phyloP scores from a whole-genome alignment of 345 rosid species.

The Camelina neglecta region DNA sequence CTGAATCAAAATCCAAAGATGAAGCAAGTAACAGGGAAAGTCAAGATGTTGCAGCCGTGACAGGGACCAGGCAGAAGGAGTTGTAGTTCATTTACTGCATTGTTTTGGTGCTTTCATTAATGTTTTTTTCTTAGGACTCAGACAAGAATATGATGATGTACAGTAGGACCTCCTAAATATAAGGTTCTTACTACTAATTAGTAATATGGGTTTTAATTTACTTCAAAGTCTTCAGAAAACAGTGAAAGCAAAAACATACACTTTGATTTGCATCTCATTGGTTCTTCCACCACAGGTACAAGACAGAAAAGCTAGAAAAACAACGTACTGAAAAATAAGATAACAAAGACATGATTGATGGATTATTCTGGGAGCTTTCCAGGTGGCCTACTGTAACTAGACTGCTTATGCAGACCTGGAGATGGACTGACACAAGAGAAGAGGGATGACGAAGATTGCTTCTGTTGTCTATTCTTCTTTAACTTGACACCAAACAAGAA shows the following conservation, averaged over 20 bases:
- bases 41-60: constrained; percentile 34
- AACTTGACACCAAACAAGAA: constrained; percentile 90
- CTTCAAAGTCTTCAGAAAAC: constrained; percentile 2
- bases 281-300: constrained; percentile 25
- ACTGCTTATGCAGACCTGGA: constrained; percentile 59
- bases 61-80: constrained; percentile 35
- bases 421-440: constrained; percentile 68
- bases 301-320: constrained; percentile 2
- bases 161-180: constrained; percentile 33
- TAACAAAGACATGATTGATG: constrained; percentile 6
- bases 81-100: constrained; percentile 26
- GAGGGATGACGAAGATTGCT: constrained; percentile 50
- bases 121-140: constrained; percentile 34
- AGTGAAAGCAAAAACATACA: constrained; percentile 22
- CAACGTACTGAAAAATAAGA: constrained; percentile 13
- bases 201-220: constrained; percentile 25
- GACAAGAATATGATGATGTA: constrained; percentile 37
- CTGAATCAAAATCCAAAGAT: constrained; percentile 40
- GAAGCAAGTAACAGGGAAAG: constrained; percentile 34
- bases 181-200: constrained; percentile 37
- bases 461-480: constrained; percentile 58
- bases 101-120: constrained; percentile 19
- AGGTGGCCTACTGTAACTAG: constrained; percentile 40
- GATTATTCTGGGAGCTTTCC: constrained; percentile 39
- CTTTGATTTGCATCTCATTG: constrained; percentile 19